A percentile compares a stretch with the other conserved stretches of the same genome.
Conservation (phyloP, 768 basidiomycete genomes). For the Lactifluus piperatus region DNA sequence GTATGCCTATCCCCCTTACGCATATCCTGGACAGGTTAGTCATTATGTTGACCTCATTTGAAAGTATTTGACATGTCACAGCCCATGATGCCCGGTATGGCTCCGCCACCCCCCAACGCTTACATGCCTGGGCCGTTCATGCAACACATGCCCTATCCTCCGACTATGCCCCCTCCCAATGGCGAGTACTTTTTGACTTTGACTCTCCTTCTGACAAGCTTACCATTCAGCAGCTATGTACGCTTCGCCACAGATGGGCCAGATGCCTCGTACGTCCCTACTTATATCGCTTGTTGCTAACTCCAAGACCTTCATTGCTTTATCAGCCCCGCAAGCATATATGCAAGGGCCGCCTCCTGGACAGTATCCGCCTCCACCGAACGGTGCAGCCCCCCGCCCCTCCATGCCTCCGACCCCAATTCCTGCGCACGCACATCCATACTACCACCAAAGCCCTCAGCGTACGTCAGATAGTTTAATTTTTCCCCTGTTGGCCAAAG, state of each 20-base stretch:
- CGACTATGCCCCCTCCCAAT: conserved; percentile 65
- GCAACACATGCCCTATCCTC: conserved; percentile 80
- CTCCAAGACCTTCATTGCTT: conserved; percentile 1
- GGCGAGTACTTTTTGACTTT: conserved; percentile 33
- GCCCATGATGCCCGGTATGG: conserved; percentile 85
- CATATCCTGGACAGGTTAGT: conserved; percentile 66
- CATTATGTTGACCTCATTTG: not conserved
- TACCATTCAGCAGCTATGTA: conserved; percentile 56
- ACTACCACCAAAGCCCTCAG: conserved; percentile 87
- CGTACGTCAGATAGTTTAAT: conserved; percentile 36
- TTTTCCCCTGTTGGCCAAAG: conserved; percentile 17
- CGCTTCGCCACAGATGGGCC: conserved; percentile 69
- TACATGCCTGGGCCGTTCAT: conserved; percentile 78
- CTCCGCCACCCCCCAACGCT: conserved; percentile 67
- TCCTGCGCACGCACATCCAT: conserved; percentile 77
- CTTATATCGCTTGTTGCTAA: not conserved
- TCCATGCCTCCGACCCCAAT: conserved; percentile 92
- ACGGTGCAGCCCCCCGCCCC: conserved; percentile 68
- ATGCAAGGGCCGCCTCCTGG: conserved; percentile 73
- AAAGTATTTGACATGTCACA: conserved; percentile 23
- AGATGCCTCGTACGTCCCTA: conserved; percentile 70
- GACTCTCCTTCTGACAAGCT: not conserved
- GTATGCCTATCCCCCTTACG: conserved; percentile 69
- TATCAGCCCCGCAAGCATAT: conserved; percentile 59
- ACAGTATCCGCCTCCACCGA: conserved; percentile 69